phyloP scores from a whole-genome alignment of 148 eudicot genomes.

The Cornus florida region DNA sequence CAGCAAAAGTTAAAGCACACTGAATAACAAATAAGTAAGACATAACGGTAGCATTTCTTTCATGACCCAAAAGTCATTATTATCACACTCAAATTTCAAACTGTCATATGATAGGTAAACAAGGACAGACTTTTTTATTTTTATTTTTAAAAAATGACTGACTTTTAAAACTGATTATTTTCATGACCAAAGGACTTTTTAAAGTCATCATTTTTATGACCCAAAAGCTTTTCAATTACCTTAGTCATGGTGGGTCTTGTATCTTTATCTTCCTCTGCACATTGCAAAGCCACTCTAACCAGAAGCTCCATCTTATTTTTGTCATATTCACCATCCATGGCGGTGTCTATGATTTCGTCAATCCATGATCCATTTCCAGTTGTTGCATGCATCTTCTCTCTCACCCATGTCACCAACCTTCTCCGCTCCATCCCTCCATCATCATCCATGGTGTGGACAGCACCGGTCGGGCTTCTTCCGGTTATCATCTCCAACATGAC shows the following conservation, averaged over 20 bases:
- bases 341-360: slow-evolving; percentile 23
- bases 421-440: neutral
- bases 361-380: slow-evolving; percentile 12
- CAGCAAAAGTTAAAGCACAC: too few species aligned
- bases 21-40: too few species aligned
- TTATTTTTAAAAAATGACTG: too few species aligned
- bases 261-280: slow-evolving; percentile 39
- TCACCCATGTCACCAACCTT: slow-evolving; percentile 21
- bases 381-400: slow-evolving; percentile 13
- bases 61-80: too few species aligned
- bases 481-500: slow-evolving; percentile 17
- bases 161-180: too few species aligned
- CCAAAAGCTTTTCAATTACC: slow-evolving; percentile 23
- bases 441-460: neutral
- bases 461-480: neutral
- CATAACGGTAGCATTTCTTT: too few species aligned
- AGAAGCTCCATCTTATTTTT: slow-evolving; percentile 17
- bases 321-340: slow-evolving; percentile 21
- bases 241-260: slow-evolving; percentile 43
- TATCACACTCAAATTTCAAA: too few species aligned
- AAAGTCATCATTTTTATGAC: too few species aligned
- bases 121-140: too few species aligned
- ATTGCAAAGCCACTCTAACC: slow-evolving; percentile 32
- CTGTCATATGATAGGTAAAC: too few species aligned
- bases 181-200: too few species aligned